These are phyloP conservation scores for Cyclospora cayetanensis DNA, from an alignment of 169 alveolate genomes.

Conservation along the genomic window DNA sequence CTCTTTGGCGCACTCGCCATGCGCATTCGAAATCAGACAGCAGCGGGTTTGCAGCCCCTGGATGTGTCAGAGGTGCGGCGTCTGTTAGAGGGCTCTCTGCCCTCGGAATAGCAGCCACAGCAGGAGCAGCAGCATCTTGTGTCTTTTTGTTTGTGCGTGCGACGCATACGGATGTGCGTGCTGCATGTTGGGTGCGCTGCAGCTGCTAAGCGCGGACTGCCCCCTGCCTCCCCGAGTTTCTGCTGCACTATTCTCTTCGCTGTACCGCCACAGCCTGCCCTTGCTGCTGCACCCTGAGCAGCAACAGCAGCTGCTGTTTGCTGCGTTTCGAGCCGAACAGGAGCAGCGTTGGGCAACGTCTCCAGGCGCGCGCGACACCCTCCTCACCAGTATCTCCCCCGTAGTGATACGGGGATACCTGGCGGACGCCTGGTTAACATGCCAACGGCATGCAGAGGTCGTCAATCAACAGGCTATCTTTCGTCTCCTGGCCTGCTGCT, in stretches of 20 bases:
- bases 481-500: constrained; percentile 45
- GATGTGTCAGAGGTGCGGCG: constrained; percentile 37
- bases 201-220: constrained; percentile 58
- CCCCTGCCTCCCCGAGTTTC: constrained; percentile 58
- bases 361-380: background rate
- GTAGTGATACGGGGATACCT: background rate
- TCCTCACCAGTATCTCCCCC: background rate
- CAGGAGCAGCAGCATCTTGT: background rate
- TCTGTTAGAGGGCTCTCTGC: background rate
- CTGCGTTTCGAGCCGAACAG: constrained; percentile 41
- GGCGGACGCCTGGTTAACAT: constrained; percentile 8
- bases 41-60: constrained; percentile 59
- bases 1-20: constrained; percentile 52
- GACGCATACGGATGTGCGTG: background rate
- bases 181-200: background rate
- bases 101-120: background rate
- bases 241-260: constrained; percentile 51
- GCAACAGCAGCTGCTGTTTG: constrained; percentile 41
- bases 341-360: constrained; percentile 46
- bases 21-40: constrained; percentile 43
- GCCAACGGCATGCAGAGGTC: background rate
- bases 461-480: constrained; percentile 6
- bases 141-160: background rate
- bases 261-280: constrained; percentile 53
- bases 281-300: constrained; percentile 44